A percentile compares a stretch with the other conserved stretches of the same genome.
Conservation (phyloP, 768 basidiomycete genomes). For the Tricholoma terreum region DNA sequence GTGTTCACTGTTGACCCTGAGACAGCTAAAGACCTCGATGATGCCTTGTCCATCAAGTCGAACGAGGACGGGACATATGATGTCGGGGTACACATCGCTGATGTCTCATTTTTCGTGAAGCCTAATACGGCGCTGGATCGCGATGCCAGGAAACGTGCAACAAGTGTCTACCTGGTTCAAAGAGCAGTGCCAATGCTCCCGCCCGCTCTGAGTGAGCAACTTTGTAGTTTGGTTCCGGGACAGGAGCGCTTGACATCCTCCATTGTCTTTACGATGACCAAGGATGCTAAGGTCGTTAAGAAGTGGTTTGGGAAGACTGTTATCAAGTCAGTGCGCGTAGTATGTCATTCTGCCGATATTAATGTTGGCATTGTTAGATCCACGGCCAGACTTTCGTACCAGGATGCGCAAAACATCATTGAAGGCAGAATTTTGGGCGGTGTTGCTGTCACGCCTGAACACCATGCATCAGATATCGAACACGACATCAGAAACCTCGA, state of each 20-base stretch:
- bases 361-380: constrained; percentile 51
- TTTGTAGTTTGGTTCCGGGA: constrained; percentile 88
- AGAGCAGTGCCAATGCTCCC: constrained; percentile 97
- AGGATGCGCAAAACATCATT: constrained; percentile 77
- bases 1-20: constrained; percentile 94
- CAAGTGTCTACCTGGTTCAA: constrained; percentile 95
- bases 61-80: constrained; percentile 94
- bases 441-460: constrained; percentile 53
- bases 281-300: constrained; percentile 76
- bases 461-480: constrained; percentile 59
- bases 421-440: constrained; percentile 62
- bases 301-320: constrained; percentile 95
- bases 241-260: constrained; percentile 92
- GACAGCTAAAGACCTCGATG: constrained; percentile 89
- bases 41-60: constrained; percentile 84
- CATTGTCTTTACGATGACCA: constrained; percentile 79
- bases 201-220: constrained; percentile 85
- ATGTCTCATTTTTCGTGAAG: constrained; percentile 94
- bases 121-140: constrained; percentile 97
- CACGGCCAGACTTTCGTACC: constrained; percentile 80
- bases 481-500: constrained; percentile 73
- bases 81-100: constrained; percentile 93
- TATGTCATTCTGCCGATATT: background rate
- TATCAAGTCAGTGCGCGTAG: constrained; percentile 58
- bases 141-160: constrained; percentile 95